A percentile compares a stretch with the other conserved stretches of the same genome.
phyloP scores from a whole-genome alignment of 345 rosid species.

The Trapa bicornis region DNA sequence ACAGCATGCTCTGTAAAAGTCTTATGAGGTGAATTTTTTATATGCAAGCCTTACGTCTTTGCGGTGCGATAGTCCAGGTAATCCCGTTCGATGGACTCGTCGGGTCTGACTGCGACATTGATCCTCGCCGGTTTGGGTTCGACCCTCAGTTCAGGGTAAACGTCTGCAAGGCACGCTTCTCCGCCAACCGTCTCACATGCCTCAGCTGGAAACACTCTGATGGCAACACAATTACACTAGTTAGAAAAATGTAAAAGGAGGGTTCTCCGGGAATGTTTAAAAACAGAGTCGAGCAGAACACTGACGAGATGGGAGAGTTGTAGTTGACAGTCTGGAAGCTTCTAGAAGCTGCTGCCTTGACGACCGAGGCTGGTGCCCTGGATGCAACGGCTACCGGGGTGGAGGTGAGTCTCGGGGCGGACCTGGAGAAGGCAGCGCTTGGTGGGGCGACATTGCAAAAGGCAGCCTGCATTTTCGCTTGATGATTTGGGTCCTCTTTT shows the following conservation, averaged over 20 bases:
- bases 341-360: constrained; percentile 21
- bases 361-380: constrained; percentile 5
- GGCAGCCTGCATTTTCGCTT: constrained; percentile 30
- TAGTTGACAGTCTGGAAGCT: constrained; percentile 32
- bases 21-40: too few species aligned
- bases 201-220: constrained; percentile 72
- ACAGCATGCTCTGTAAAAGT: too few species aligned
- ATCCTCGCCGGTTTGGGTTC: constrained; percentile 13
- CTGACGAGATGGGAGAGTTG: constrained; percentile 40
- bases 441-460: constrained; percentile 16
- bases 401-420: constrained; percentile 4
- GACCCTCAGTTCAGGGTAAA: constrained; percentile 46
- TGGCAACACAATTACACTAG: not conserved
- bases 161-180: constrained; percentile 53
- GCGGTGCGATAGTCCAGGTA: constrained; percentile 46
- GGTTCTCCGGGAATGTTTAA: not conserved
- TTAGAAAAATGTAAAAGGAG: not conserved
- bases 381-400: constrained; percentile 9
- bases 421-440: constrained; percentile 17
- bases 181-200: constrained; percentile 70
- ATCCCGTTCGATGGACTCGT: constrained; percentile 56
- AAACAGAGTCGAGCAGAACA: not conserved
- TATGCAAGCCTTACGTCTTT: constrained; percentile 39
- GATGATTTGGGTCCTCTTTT: not conserved
- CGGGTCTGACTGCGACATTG: not conserved